Evolutionary conservation across 2,329 filamentous ascomycete genomes (phyloP).

Genomic region (Dactylellina parvicollis): DNA sequence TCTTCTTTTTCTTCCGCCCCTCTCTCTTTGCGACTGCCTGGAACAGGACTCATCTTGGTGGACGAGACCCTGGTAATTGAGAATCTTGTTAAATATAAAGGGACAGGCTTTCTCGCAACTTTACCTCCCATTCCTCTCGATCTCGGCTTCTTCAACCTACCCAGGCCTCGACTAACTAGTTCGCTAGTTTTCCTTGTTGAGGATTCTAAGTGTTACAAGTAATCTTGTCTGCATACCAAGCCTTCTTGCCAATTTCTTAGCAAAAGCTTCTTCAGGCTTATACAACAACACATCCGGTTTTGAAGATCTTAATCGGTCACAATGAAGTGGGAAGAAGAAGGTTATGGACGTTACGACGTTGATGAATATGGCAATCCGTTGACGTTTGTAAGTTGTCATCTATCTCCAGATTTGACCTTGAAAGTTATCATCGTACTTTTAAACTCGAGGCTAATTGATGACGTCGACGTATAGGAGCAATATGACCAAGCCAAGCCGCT

Average conservation of each 20-base stretch:
- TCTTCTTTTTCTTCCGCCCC: not conserved
- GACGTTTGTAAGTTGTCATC: constrained; percentile 31
- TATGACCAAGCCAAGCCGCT: constrained; percentile 37
- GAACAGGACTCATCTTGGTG: not conserved
- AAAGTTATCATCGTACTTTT: not conserved
- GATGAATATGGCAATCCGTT: constrained; percentile 47
- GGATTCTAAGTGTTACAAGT: constrained; percentile 7
- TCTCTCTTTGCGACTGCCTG: constrained; percentile 39
- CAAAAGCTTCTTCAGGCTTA: constrained; percentile 40
- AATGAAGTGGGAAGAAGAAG: constrained; percentile 54
- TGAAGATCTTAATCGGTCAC: constrained; percentile 11
- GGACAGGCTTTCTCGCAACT: not conserved
- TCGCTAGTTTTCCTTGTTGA: constrained; percentile 3
- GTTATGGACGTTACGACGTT: constrained; percentile 50
- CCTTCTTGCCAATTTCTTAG: constrained; percentile 38
- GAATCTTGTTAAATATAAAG: constrained; percentile 11
- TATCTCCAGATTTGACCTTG: not conserved
- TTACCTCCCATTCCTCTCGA: constrained; percentile 2
- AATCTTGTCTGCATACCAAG: constrained; percentile 19
- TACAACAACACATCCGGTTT: not conserved
- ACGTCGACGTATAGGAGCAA: constrained; percentile 29
- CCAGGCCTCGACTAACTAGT: constrained; percentile 14
- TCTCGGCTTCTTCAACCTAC: constrained; percentile 10
- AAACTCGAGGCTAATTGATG: not conserved
- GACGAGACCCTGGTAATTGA: constrained; percentile 14